Percentiles rank a stretch among this genome's conserved stretches.
Conservation (phyloP, 2,329 filamentous ascomycete genomes). For the Cytospora leucostoma region DNA sequence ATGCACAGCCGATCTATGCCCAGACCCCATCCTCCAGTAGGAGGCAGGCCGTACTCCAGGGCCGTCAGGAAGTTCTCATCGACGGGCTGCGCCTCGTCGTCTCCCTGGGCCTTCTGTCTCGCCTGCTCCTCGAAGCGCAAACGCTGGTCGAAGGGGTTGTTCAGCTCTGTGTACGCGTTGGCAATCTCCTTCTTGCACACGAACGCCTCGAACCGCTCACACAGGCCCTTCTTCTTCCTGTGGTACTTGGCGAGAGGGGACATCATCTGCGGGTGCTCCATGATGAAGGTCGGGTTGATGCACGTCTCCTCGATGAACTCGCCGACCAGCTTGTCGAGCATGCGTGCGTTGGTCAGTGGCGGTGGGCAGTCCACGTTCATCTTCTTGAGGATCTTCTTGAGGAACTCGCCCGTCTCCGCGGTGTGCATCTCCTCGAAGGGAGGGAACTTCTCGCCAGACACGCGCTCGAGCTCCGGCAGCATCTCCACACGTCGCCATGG, state of each 20-base stretch:
- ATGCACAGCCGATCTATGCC: constrained; percentile 92
- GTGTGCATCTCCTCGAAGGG: constrained; percentile 88
- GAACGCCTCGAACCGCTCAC: constrained; percentile 96
- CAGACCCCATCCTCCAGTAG: constrained; percentile 95
- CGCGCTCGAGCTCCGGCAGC: constrained; percentile 90
- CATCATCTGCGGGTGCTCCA: constrained; percentile 80
- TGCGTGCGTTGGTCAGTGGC: constrained; percentile 88
- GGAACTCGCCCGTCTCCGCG: constrained; percentile 82
- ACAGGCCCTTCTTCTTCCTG: constrained; percentile 77
- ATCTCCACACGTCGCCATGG: constrained; percentile 95
- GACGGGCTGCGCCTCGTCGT: constrained; percentile 93
- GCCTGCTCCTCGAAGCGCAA: constrained; percentile 93
- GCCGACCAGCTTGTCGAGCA: constrained; percentile 92
- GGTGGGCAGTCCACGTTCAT: constrained; percentile 86
- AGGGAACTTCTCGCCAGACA: constrained; percentile 91
- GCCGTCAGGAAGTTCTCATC: constrained; percentile 68
- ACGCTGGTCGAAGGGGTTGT: constrained; percentile 93
- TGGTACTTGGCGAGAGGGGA: constrained; percentile 96
- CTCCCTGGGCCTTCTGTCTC: constrained; percentile 91
- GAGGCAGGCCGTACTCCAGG: constrained; percentile 72
- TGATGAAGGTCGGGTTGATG: constrained; percentile 91
- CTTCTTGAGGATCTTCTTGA: constrained; percentile 83
- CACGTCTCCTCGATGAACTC: constrained; percentile 95
- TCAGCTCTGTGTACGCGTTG: constrained; percentile 83
- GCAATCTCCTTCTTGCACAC: constrained; percentile 97